Percentiles rank a stretch among this genome's conserved stretches.
Evolutionary conservation across 75 land plant species (phyloP).

Genomic region (Isoetes taiwanensis): DNA sequence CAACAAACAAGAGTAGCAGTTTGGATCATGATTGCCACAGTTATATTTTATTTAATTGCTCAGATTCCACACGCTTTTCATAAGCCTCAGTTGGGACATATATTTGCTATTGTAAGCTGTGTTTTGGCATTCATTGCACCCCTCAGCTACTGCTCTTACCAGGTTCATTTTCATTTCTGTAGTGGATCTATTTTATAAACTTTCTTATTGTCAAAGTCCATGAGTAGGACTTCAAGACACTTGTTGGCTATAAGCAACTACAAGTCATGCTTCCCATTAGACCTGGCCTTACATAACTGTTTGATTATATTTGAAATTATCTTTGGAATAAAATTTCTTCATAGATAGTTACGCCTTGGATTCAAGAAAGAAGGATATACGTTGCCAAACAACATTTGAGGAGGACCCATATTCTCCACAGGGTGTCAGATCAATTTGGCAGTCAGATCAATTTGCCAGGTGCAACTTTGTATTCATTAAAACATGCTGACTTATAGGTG

Average conservation of each 20-base stretch:
- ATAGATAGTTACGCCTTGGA: neutral
- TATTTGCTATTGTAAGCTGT: neutral
- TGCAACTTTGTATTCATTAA: no score
- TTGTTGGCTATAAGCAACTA: no score
- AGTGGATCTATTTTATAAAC: no score
- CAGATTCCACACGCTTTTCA: neutral
- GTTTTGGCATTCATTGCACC: neutral
- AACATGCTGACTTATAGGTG: no score
- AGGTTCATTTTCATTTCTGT: no score
- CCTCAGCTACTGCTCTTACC: constrained; percentile 1
- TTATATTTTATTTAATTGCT: neutral
- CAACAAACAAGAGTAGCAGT: neutral
- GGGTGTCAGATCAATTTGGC: no score
- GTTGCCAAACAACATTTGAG: neutral
- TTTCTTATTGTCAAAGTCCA: neutral
- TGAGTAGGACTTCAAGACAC: no score
- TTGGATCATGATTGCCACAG: constrained; percentile 7
- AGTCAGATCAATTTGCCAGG: no score
- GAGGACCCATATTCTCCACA: neutral
- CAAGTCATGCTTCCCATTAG: no score
- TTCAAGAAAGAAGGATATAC: neutral
- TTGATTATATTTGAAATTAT: no score
- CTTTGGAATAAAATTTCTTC: no score
- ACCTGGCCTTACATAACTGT: neutral
- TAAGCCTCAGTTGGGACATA: neutral